Evolutionary conservation across 2,329 filamentous ascomycete genomes (phyloP).

Genomic region (Arthrobotrys conoides): DNA sequence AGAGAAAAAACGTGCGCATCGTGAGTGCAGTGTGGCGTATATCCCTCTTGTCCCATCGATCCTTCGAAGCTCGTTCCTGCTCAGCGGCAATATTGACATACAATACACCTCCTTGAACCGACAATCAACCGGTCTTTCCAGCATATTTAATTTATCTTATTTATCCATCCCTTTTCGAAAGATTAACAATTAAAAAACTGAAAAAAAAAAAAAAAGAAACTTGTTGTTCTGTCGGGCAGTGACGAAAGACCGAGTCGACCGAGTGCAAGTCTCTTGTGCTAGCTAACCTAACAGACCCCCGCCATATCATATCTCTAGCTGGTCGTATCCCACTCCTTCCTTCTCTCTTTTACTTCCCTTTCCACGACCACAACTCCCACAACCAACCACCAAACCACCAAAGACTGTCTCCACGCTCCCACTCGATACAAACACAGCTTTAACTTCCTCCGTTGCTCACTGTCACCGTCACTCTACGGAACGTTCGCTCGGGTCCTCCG

Average conservation of each 20-base stretch:
- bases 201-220: too few species aligned
- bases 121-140: not conserved
- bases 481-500: slow-evolving; percentile 25
- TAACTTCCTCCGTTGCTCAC: not conserved
- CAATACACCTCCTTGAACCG: not conserved
- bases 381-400: slow-evolving; percentile 12
- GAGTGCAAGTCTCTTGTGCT: not conserved
- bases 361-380: slow-evolving; percentile 1
- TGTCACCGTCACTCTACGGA: not conserved
- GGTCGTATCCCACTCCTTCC: slow-evolving; percentile 10
- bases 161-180: not conserved
- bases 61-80: not conserved
- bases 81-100: not conserved
- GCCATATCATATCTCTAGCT: slow-evolving; percentile 5
- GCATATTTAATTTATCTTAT: not conserved
- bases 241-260: slow-evolving; percentile 21
- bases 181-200: too few species aligned
- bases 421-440: slow-evolving; percentile 13
- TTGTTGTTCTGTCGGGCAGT: not conserved
- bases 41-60: not conserved
- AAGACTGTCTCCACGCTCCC: slow-evolving; percentile 10
- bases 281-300: not conserved
- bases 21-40: not conserved
- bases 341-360: slow-evolving; percentile 17
- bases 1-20: not conserved